Evolutionary conservation across 2,329 filamentous ascomycete genomes (phyloP).

Genomic region (Botrytis sinoallii): DNA sequence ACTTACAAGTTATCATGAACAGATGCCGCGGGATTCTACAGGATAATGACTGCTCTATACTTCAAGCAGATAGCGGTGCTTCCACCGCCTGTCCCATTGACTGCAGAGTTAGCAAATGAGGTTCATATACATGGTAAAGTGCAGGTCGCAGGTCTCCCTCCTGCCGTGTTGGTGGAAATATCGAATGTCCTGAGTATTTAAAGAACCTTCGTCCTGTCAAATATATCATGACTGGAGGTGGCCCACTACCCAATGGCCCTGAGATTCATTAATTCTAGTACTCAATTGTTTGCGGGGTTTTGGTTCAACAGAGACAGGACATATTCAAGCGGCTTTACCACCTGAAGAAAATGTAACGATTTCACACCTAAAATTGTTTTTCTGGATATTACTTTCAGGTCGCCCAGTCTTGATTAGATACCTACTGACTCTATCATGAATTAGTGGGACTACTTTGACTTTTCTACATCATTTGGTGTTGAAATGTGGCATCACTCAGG

Average conservation of each 20-base stretch:
- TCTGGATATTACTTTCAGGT: background rate
- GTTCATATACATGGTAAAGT: slow-evolving; percentile 8
- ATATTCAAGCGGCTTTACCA: background rate
- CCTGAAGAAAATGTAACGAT: background rate
- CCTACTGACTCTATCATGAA: background rate
- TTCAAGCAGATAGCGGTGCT: background rate
- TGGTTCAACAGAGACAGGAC: slow-evolving; percentile 11
- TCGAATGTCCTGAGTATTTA: slow-evolving; percentile 4
- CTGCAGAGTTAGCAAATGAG: background rate
- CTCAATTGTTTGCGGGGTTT: background rate
- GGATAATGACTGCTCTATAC: background rate
- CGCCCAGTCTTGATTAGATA: background rate
- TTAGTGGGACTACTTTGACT: slow-evolving; percentile 14
- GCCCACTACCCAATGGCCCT: background rate
- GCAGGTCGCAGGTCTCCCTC: background rate
- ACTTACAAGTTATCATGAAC: background rate
- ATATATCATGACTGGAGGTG: slow-evolving; percentile 5
- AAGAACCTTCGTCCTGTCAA: background rate
- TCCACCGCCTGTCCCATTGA: slow-evolving; percentile 4
- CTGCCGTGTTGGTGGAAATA: slow-evolving; percentile 10
- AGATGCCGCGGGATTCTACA: slow-evolving; percentile 11
- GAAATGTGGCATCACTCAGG: background rate
- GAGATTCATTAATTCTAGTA: slow-evolving; percentile 2
- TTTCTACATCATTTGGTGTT: slow-evolving; percentile 6
- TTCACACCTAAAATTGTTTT: too few species aligned